A percentile compares a stretch with the other conserved stretches of the same genome.
These are phyloP conservation scores for Wickerhamomyces chambardii DNA, from an alignment of 805 yeast genomes.

Conservation along the genomic window DNA sequence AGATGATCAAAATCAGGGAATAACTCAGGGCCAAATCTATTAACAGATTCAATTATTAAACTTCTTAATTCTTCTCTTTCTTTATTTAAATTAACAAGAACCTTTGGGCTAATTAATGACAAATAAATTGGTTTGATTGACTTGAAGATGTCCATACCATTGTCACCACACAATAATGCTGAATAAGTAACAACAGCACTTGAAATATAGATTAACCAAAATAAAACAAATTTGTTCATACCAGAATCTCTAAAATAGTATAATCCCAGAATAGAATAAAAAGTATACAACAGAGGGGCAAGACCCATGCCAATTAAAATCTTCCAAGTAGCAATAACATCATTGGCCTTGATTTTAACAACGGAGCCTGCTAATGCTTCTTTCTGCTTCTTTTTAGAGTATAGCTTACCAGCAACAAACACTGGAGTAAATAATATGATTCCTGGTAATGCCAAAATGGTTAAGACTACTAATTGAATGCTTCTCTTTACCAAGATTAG, in stretches of 20 bases:
- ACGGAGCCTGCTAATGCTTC: conserved; percentile 80
- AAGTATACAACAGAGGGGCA: conserved; percentile 78
- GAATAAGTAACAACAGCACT: conserved; percentile 75
- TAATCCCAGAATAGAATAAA: conserved; percentile 62
- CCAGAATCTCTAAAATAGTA: conserved; percentile 23
- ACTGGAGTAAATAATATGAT: conserved; percentile 80
- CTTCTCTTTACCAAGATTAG: conserved; percentile 50
- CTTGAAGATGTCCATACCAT: conserved; percentile 83
- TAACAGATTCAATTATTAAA: conserved; percentile 73
- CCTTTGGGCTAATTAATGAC: conserved; percentile 48
- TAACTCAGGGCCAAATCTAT: conserved; percentile 73
- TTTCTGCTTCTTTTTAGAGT: conserved; percentile 64
- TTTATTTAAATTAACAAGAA: conserved; percentile 48
- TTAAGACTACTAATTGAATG: conserved; percentile 43
- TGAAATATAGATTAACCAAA: conserved; percentile 43
- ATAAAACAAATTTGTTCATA: conserved; percentile 19
- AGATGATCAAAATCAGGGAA: conserved; percentile 73
- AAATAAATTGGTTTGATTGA: conserved; percentile 75
- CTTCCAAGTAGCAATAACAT: conserved; percentile 97
- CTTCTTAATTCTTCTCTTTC: conserved; percentile 54
- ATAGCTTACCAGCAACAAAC: conserved; percentile 65
- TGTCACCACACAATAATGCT: conserved; percentile 89
- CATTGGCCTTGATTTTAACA: conserved; percentile 87
- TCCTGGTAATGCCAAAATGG: conserved; percentile 80
- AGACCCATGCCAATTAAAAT: conserved; percentile 80